These are phyloP conservation scores for Dalbergia cochinchinensis DNA, from an alignment of 306 rosid species.

Conservation along the genomic window DNA sequence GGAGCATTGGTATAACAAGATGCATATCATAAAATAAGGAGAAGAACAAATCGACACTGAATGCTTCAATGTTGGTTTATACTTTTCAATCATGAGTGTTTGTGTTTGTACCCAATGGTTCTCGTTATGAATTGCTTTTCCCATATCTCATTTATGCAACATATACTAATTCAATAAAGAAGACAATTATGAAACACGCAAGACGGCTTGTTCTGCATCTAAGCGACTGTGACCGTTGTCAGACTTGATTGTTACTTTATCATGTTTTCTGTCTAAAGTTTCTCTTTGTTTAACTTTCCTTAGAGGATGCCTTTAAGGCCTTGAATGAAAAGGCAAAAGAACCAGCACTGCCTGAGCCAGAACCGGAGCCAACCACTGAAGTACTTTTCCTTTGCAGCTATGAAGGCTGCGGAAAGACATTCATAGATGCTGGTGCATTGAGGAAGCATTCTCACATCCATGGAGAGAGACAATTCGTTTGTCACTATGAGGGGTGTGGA, in stretches of 20 bases:
- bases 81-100: not conserved
- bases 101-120: not conserved
- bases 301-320: conserved; percentile 76
- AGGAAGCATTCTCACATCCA: conserved; percentile 98
- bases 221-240: not conserved
- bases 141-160: not conserved
- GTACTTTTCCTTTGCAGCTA: conserved; percentile 98
- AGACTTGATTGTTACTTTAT: conserved; percentile 3
- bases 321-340: conserved; percentile 78
- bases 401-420: conserved; percentile 95
- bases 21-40: not conserved
- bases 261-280: conserved; percentile 40
- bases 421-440: conserved; percentile 97
- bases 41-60: not conserved
- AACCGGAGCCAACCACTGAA: conserved; percentile 97
- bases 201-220: conserved; percentile 25
- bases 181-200: not conserved
- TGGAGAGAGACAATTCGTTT: conserved; percentile 92
- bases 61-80: not conserved
- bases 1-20: not conserved
- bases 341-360: conserved; percentile 79
- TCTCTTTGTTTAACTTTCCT: conserved; percentile 40
- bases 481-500: conserved; percentile 94
- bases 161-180: not conserved
- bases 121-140: conserved; percentile 18